These are phyloP conservation scores for Colletotrichum aenigma DNA, from an alignment of 2,329 filamentous ascomycete genomes.

Conservation along the genomic window DNA sequence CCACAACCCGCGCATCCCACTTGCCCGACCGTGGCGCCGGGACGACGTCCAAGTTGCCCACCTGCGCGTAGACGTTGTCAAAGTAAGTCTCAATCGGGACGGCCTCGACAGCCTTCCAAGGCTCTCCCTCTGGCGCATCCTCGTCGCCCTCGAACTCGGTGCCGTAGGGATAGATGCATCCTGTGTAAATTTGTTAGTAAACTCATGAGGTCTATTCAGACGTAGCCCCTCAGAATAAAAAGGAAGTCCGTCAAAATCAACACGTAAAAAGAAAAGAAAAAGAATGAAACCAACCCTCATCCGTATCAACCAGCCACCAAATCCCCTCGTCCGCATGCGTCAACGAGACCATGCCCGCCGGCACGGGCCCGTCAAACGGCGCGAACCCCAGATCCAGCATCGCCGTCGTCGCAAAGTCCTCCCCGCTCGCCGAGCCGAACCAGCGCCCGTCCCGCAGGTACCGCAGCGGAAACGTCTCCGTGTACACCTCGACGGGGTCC, in stretches of 20 bases:
- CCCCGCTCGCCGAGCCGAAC: background rate
- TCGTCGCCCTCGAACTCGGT: slow-evolving; percentile 2
- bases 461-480: slow-evolving; percentile 16
- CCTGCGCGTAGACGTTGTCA: slow-evolving; percentile 8
- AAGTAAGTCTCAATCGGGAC: slow-evolving; percentile 9
- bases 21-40: slow-evolving; percentile 14
- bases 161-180: slow-evolving; percentile 17
- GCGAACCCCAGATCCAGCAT: slow-evolving; percentile 13
- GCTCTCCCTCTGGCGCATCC: background rate
- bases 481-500: slow-evolving; percentile 11
- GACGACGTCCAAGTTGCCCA: slow-evolving; percentile 13
- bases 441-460: slow-evolving; percentile 17
- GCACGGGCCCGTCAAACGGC: slow-evolving; percentile 19
- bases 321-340: slow-evolving; percentile 16
- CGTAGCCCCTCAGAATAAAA: background rate
- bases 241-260: too few species aligned
- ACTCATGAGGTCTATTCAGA: too few species aligned
- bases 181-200: background rate
- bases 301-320: slow-evolving; percentile 18
- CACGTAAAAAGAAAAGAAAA: too few species aligned
- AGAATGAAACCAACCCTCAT: background rate
- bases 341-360: slow-evolving; percentile 17
- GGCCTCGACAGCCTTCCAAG: slow-evolving; percentile 10
- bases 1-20: slow-evolving; percentile 15
- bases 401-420: background rate